Evolutionary conservation across 805 yeast species (phyloP).

Genomic region (Sporopachydermia lactativora): DNA sequence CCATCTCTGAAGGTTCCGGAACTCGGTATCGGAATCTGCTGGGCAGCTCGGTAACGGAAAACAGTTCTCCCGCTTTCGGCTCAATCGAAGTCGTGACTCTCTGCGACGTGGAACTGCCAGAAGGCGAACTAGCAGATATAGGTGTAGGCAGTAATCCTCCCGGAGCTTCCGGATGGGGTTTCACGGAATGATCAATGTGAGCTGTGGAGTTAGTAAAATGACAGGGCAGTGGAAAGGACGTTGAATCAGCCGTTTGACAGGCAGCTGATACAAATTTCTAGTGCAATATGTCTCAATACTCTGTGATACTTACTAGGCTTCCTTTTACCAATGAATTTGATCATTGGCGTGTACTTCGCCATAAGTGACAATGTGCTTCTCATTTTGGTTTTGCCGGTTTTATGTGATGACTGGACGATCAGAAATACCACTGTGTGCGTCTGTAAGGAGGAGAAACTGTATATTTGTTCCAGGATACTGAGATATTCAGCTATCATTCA

Average conservation of each 20-base stretch:
- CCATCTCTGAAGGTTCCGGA: slow-evolving; percentile 58
- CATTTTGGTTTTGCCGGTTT: too few species aligned
- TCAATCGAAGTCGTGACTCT: slow-evolving; percentile 12
- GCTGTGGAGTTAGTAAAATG: slow-evolving; percentile 3
- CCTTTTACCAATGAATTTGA: slow-evolving; percentile 80
- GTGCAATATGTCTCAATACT: too few species aligned
- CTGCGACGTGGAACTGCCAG: slow-evolving; percentile 10
- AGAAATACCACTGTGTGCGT: too few species aligned
- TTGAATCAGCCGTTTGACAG: too few species aligned
- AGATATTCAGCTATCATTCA: too few species aligned
- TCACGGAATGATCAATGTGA: not conserved
- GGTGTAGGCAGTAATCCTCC: not conserved
- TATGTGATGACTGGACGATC: too few species aligned
- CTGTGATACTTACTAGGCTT: slow-evolving; percentile 27
- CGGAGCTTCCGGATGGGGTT: not conserved
- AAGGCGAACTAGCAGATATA: slow-evolving; percentile 14
- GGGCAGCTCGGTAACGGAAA: slow-evolving; percentile 55
- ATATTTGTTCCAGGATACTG: too few species aligned
- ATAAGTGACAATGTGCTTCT: slow-evolving; percentile 17
- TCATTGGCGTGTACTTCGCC: slow-evolving; percentile 44
- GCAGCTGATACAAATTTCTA: slow-evolving; percentile 14
- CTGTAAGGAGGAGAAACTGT: too few species aligned
- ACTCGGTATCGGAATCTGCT: slow-evolving; percentile 53
- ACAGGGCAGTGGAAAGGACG: slow-evolving; percentile 20
- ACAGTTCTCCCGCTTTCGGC: slow-evolving; percentile 15